Evolutionary conservation across 2,329 filamentous ascomycete species (phyloP).

Genomic region (Pestalotiopsis sp.): DNA sequence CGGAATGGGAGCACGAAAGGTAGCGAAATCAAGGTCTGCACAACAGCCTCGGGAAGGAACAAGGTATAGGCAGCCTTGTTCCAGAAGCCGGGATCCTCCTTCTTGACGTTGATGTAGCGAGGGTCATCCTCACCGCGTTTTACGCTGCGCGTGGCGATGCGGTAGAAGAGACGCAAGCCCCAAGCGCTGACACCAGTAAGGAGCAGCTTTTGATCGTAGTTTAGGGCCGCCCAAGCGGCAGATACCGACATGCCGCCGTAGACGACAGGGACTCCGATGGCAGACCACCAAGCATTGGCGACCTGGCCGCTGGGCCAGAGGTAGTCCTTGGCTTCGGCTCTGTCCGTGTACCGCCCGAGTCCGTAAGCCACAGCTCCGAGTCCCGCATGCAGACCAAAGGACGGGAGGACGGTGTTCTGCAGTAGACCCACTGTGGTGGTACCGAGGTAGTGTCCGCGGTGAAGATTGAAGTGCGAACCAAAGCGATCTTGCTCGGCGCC

Average conservation of each 20-base stretch:
- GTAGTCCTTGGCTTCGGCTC: constrained; percentile 60
- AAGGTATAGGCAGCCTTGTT: constrained; percentile 53
- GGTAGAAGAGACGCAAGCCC: constrained; percentile 58
- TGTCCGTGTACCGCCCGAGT: constrained; percentile 51
- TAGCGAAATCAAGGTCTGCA: constrained; percentile 57
- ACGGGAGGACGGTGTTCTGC: constrained; percentile 55
- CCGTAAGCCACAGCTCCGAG: constrained; percentile 54
- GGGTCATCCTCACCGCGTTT: constrained; percentile 57
- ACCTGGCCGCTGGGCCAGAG: constrained; percentile 58
- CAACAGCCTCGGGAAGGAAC: constrained; percentile 58
- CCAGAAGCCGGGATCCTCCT: constrained; percentile 55
- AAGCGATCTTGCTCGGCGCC: constrained; percentile 23
- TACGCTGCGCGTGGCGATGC: constrained; percentile 51
- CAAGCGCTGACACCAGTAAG: constrained; percentile 59
- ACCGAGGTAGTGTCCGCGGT: constrained; percentile 13
- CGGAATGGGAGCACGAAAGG: constrained; percentile 60
- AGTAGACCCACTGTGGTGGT: constrained; percentile 49
- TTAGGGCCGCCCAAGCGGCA: constrained; percentile 47
- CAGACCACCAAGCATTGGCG: constrained; percentile 62
- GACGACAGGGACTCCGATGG: constrained; percentile 51
- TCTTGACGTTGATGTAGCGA: constrained; percentile 54
- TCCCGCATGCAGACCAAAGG: constrained; percentile 53
- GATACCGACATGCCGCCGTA: constrained; percentile 45
- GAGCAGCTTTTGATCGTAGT: constrained; percentile 56
- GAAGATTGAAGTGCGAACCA: constrained; percentile 24